Percentiles rank a stretch among this genome's conserved stretches.
Evolutionary conservation across 805 yeast species (phyloP).

Genomic region (Hanseniaspora thailandica): DNA sequence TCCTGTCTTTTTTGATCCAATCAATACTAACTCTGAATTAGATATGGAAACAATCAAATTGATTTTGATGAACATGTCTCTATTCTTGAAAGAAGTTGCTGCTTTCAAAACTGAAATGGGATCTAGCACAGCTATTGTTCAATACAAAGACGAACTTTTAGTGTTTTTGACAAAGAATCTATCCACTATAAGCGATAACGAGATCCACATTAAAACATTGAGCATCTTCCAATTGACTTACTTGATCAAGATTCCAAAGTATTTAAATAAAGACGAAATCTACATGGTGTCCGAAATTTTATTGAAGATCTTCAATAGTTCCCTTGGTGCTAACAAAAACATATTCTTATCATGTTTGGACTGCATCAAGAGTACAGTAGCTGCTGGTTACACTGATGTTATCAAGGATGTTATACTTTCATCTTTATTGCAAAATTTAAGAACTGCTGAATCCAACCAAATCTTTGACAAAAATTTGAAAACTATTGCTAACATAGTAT

Average conservation of each 20-base stretch:
- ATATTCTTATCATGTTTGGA: conserved; percentile 43
- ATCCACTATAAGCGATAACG: conserved; percentile 53
- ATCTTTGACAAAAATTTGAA: conserved; percentile 29
- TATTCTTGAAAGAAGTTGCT: conserved; percentile 33
- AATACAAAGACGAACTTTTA: conserved; percentile 55
- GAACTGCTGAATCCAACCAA: conserved; percentile 5
- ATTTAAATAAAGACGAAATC: conserved; percentile 44
- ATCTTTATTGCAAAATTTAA: conserved; percentile 3
- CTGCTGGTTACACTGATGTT: conserved; percentile 24
- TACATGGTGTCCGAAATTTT: conserved; percentile 53
- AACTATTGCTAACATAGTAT: conserved; percentile 39
- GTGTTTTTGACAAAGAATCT: conserved; percentile 58
- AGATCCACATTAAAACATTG: conserved; percentile 55
- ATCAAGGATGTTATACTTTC: conserved; percentile 37
- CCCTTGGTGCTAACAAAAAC: conserved; percentile 34
- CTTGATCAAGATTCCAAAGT: conserved; percentile 39
- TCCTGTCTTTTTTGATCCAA: conserved; percentile 32
- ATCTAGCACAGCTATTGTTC: conserved; percentile 31
- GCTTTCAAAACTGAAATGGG: not conserved
- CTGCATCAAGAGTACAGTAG: conserved; percentile 39
- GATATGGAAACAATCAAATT: conserved; percentile 49
- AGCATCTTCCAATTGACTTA: conserved; percentile 55
- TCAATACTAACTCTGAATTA: conserved; percentile 24
- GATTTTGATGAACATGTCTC: conserved; percentile 48
- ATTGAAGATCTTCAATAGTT: conserved; percentile 39